Percentiles rank a stretch among this genome's conserved stretches.
Conservation (phyloP, 192 early-diverging fungal genomes). For the Linnemannia schmuckeri region DNA sequence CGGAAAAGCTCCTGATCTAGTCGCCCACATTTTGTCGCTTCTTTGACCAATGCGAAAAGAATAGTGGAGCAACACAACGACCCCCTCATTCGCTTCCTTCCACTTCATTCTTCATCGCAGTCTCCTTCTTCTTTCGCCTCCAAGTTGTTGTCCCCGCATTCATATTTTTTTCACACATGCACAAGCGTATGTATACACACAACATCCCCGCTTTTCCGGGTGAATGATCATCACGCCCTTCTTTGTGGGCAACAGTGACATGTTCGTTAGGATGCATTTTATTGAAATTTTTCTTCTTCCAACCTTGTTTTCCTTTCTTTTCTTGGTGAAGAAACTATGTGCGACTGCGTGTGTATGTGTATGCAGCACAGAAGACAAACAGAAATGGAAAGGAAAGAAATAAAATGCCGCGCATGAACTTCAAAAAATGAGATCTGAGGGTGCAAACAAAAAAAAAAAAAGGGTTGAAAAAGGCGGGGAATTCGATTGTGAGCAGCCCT, state of each 20-base stretch:
- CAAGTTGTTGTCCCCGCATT: not conserved
- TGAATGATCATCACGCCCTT: not conserved
- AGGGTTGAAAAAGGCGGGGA: not conserved
- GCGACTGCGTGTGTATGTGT: no score
- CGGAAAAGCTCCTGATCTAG: not conserved
- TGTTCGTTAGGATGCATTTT: not conserved
- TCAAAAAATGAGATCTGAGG: not conserved
- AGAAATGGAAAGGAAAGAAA: not conserved
- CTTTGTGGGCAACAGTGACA: not conserved
- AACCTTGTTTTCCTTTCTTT: constrained; percentile 3
- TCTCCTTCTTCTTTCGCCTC: not conserved
- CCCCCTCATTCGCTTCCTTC: not conserved
- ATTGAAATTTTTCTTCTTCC: not conserved
- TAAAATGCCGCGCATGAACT: not conserved
- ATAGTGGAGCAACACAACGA: not conserved
- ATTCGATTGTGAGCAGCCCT: not conserved
- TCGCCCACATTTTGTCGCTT: not conserved
- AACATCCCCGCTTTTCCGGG: constrained; percentile 1
- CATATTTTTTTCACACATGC: not conserved
- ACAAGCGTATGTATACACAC: not conserved
- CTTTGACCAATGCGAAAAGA: not conserved
- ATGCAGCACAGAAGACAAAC: no score
- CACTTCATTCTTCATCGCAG: not conserved
- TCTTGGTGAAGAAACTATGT: not conserved
- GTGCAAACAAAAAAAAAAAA: not conserved